Conservation (phyloP, 495 filamentous ascomycete genomes). For the Neurospora sp. region DNA sequence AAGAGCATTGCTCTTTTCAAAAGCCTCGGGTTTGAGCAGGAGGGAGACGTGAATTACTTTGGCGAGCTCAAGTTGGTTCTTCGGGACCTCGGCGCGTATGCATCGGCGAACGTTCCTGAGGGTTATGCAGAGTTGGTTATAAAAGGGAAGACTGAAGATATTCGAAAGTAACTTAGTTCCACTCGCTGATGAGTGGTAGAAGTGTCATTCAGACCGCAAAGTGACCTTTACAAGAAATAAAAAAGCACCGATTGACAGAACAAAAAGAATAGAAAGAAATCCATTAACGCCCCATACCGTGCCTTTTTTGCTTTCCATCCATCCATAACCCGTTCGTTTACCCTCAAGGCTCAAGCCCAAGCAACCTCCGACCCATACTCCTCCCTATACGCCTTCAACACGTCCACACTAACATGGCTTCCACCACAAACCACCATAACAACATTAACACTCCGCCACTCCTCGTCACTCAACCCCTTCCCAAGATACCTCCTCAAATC, state of each 20-base stretch:
- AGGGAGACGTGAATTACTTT: slow-evolving; percentile 39
- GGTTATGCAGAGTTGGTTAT: slow-evolving; percentile 21
- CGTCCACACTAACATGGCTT: slow-evolving; percentile 58
- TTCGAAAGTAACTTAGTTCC: not conserved
- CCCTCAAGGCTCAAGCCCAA: not conserved
- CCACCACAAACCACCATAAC: slow-evolving; percentile 87
- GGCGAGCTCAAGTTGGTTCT: slow-evolving; percentile 38
- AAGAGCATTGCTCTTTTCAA: slow-evolving; percentile 34
- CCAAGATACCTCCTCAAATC: slow-evolving; percentile 52
- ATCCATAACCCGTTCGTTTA: not conserved
- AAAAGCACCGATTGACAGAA: too few species aligned
- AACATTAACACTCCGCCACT: slow-evolving; percentile 53
- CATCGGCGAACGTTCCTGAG: slow-evolving; percentile 1
- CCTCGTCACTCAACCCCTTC: slow-evolving; percentile 39
- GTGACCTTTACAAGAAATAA: too few species aligned
- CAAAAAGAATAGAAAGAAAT: too few species aligned
- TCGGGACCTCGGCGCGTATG: slow-evolving; percentile 11
- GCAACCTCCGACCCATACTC: slow-evolving; percentile 27
- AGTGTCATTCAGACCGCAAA: too few species aligned
- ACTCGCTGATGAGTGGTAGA: not conserved
- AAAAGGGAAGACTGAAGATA: not conserved
- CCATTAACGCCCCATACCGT: not conserved
- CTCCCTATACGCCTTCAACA: slow-evolving; percentile 52
- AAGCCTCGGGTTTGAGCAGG: slow-evolving; percentile 34
- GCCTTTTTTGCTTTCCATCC: not conserved